Percentiles rank a stretch among this genome's conserved stretches.
Evolutionary conservation across 1,284 basidiomycete species (phyloP).

Genomic region (Ceratobasidium sp.): DNA sequence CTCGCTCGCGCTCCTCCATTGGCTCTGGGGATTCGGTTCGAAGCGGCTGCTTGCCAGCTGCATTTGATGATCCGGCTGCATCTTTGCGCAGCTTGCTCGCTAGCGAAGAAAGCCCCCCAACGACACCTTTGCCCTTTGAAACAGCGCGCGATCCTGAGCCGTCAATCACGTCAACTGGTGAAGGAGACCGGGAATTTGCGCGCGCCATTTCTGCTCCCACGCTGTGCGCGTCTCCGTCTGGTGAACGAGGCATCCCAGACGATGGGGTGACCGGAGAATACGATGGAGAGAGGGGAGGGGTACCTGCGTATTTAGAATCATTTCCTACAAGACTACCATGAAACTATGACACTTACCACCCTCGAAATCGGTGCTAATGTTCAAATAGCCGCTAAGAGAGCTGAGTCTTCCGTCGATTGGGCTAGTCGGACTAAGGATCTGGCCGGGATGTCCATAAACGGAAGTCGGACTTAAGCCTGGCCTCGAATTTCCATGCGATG

Average conservation of each 20-base stretch:
- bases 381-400: conserved; percentile 9
- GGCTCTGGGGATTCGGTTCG: conserved; percentile 21
- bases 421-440: conserved; percentile 25
- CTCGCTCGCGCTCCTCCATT: conserved; percentile 23
- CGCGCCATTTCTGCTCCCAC: conserved; percentile 31
- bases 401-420: not conserved
- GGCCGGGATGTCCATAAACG: conserved; percentile 19
- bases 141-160: conserved; percentile 21
- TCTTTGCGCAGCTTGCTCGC: conserved; percentile 17
- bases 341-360: conserved; percentile 12
- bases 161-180: conserved; percentile 36
- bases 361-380: conserved; percentile 22
- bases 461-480: conserved; percentile 21
- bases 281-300: conserved; percentile 51
- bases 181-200: conserved; percentile 29
- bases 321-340: not conserved
- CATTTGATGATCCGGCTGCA: not conserved
- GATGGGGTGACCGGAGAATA: conserved; percentile 49
- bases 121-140: conserved; percentile 29
- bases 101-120: conserved; percentile 31
- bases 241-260: conserved; percentile 44
- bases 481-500: not conserved
- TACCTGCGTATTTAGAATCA: conserved; percentile 42
- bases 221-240: conserved; percentile 21
- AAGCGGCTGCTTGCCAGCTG: conserved; percentile 22